phyloP scores from a whole-genome alignment of 768 basidiomycete species.

The Boletus sensibilis region DNA sequence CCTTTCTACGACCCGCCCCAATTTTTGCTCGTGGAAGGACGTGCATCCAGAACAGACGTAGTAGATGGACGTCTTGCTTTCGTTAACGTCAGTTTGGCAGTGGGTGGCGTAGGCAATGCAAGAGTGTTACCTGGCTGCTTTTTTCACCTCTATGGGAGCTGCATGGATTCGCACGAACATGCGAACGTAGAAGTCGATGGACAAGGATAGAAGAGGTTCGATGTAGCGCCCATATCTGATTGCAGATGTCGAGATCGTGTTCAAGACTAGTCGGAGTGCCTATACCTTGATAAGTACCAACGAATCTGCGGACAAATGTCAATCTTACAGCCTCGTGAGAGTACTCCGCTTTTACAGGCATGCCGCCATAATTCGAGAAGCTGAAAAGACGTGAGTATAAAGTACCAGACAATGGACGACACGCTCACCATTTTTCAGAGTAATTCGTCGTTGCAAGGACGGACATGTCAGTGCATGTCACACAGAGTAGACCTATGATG shows the following conservation, averaged over 20 bases:
- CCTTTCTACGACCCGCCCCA: constrained; percentile 73
- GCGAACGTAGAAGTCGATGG: constrained; percentile 97
- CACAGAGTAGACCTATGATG: constrained; percentile 71
- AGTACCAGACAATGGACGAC: neutral
- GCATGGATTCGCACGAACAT: constrained; percentile 80
- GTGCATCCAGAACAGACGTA: constrained; percentile 88
- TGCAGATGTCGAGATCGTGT: constrained; percentile 82
- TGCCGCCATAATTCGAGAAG: constrained; percentile 93
- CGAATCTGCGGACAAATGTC: neutral
- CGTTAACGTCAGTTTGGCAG: constrained; percentile 12
- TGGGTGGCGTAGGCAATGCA: neutral
- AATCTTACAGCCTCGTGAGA: constrained; percentile 83
- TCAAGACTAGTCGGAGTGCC: constrained; percentile 90
- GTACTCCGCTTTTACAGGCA: constrained; percentile 89
- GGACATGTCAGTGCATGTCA: constrained; percentile 95
- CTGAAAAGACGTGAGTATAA: constrained; percentile 38
- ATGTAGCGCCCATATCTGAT: constrained; percentile 91
- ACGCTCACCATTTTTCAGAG: constrained; percentile 87
- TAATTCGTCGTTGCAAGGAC: constrained; percentile 93
- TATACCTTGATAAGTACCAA: constrained; percentile 30
- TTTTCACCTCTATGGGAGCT: constrained; percentile 82
- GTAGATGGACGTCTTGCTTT: constrained; percentile 80
- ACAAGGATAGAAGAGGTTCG: constrained; percentile 83
- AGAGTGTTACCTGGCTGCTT: constrained; percentile 61
- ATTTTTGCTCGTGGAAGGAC: constrained; percentile 75